Evolutionary conservation across 805 yeast species (phyloP).

Genomic region (Hemisphaericaspora nanyangensis): DNA sequence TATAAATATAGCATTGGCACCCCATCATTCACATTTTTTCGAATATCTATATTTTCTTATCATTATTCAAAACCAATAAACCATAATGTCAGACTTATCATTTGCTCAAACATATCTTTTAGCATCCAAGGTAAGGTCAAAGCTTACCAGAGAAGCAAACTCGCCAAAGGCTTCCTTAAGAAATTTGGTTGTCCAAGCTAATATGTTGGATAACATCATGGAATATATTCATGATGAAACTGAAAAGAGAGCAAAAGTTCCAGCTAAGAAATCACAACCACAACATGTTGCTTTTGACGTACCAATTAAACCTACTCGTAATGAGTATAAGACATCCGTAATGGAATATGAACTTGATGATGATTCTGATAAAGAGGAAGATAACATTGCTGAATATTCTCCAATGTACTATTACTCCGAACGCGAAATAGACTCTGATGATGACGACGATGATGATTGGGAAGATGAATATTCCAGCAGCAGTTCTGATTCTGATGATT

Average conservation of each 20-base stretch:
- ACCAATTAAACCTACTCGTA: constrained; percentile 1
- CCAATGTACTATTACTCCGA: constrained; percentile 1
- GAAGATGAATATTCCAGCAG: constrained; percentile 4
- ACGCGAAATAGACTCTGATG: constrained; percentile 5
- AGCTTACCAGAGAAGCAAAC: constrained; percentile 60
- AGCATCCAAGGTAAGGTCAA: constrained; percentile 62
- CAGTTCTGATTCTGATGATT: constrained; percentile 14
- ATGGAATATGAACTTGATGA: constrained; percentile 38
- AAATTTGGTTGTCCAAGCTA: constrained; percentile 64
- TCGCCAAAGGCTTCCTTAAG: constrained; percentile 55
- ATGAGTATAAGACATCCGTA: constrained; percentile 22
- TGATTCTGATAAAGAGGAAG: constrained; percentile 22
- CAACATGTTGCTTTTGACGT: constrained; percentile 13
- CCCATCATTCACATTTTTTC: too few species aligned
- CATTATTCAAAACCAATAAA: too few species aligned
- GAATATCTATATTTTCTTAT: too few species aligned
- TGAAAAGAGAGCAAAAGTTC: constrained; percentile 19
- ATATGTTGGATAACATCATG: constrained; percentile 62
- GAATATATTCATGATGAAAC: constrained; percentile 40
- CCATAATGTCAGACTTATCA: constrained; percentile 16
- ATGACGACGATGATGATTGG: constrained; percentile 13
- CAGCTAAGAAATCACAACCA: constrained; percentile 6
- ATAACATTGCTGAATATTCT: constrained; percentile 4
- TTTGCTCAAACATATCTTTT: constrained; percentile 54
- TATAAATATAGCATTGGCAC: too few species aligned